These are phyloP conservation scores for Cyclotella atomus DNA, from an alignment of 108 stramenopile species.

Conservation along the genomic window DNA sequence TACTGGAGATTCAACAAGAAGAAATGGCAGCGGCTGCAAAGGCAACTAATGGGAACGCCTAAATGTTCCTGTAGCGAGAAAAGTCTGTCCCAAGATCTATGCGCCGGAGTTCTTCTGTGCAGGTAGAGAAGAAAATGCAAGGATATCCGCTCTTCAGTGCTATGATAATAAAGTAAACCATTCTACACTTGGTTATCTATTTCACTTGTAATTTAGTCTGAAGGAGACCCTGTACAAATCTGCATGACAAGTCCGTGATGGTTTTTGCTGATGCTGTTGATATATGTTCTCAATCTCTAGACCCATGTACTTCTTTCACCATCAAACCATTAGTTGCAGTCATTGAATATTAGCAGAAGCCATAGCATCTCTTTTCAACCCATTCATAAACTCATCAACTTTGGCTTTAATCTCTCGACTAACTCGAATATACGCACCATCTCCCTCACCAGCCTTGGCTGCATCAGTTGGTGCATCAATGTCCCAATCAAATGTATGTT, in stretches of 20 bases:
- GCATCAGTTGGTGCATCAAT: slow-evolving; percentile 47
- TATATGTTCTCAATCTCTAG: no score
- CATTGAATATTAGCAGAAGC: background rate
- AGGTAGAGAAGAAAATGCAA: no score
- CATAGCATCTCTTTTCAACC: slow-evolving; percentile 18
- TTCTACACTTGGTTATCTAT: no score
- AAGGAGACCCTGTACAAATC: no score
- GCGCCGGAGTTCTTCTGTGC: no score
- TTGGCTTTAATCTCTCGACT: slow-evolving; percentile 42
- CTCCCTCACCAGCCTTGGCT: slow-evolving; percentile 46
- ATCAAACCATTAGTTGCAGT: background rate
- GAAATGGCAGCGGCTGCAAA: slow-evolving; percentile 34
- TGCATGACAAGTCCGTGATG: no score
- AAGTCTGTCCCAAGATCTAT: no score
- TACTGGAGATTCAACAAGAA: slow-evolving; percentile 28
- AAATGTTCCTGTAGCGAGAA: background rate
- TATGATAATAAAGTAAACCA: no score
- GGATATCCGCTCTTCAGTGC: no score
- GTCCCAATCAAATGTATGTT: slow-evolving; percentile 47
- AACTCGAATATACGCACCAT: slow-evolving; percentile 48
- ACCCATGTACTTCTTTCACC: background rate
- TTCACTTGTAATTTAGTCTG: no score
- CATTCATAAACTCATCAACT: slow-evolving; percentile 26
- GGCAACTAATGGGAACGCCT: slow-evolving; percentile 18
- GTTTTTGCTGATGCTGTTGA: no score